phyloP scores from a whole-genome alignment of 257 asterid species.

The Coffea eugenioides region DNA sequence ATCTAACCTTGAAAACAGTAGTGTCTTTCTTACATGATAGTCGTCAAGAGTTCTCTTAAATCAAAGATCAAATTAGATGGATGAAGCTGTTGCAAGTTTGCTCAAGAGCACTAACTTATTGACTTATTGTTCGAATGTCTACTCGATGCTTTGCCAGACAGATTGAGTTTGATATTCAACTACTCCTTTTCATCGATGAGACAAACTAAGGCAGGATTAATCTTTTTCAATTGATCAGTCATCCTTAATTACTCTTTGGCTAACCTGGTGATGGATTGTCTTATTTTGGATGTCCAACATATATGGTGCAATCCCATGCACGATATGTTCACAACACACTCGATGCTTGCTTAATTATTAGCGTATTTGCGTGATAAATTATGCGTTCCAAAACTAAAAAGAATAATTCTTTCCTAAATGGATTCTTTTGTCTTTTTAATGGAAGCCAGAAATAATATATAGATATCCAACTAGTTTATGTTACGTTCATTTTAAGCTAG shows the following conservation, averaged over 20 bases:
- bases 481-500: too few species aligned
- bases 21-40: not conserved
- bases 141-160: not conserved
- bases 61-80: not conserved
- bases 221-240: not conserved
- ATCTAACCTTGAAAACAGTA: not conserved
- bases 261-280: not conserved
- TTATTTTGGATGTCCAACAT: constrained; percentile 1
- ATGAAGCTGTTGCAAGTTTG: not conserved
- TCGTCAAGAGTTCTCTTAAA: not conserved
- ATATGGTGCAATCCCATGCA: not conserved
- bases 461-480: not conserved
- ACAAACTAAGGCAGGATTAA: not conserved
- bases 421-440: too few species aligned
- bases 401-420: not conserved
- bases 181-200: not conserved
- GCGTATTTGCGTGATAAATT: not conserved
- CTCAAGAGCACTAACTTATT: not conserved
- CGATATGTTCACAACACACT: not conserved
- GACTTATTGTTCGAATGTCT: not conserved
- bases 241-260: not conserved
- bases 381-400: not conserved
- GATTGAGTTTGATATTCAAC: not conserved
- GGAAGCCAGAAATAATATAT: not conserved
- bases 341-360: too few species aligned